Conservation (phyloP, 1,139 yeast genomes). For the Blastobotrys persicus region DNA sequence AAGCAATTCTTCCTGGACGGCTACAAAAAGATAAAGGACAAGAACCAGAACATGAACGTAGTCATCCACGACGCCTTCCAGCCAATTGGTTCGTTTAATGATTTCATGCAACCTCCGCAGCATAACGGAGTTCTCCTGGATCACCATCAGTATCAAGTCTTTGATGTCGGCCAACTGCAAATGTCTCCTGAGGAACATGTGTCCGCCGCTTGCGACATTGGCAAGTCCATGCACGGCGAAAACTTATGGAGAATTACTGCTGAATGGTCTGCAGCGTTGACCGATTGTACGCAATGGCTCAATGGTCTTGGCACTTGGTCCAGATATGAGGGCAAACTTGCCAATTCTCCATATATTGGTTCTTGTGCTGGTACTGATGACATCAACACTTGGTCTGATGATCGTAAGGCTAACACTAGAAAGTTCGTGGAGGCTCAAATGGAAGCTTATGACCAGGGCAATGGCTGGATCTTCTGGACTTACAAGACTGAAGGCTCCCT, state of each 20-base stretch:
- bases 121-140: constrained; percentile 73
- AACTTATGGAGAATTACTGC: constrained; percentile 77
- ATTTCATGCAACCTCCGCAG: constrained; percentile 44
- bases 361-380: constrained; percentile 62
- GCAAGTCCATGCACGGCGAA: constrained; percentile 50
- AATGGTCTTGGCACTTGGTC: constrained; percentile 91
- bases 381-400: constrained; percentile 57
- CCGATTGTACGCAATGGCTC: constrained; percentile 89
- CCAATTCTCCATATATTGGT: constrained; percentile 52
- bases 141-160: constrained; percentile 91
- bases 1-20: constrained; percentile 56
- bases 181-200: constrained; percentile 61
- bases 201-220: constrained; percentile 60
- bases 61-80: constrained; percentile 76
- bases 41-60: constrained; percentile 51
- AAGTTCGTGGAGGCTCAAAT: constrained; percentile 83
- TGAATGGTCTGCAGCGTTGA: constrained; percentile 92
- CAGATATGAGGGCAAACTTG: constrained; percentile 70
- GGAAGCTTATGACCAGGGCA: constrained; percentile 69
- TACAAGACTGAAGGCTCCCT: constrained; percentile 82
- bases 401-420: constrained; percentile 58
- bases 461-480: constrained; percentile 87
- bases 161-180: constrained; percentile 59
- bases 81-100: constrained; percentile 59
- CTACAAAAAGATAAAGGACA: constrained; percentile 50